Base-by-base conservation (phyloP, 73 alveolate species). In the Diophrys sp. region DNA sequence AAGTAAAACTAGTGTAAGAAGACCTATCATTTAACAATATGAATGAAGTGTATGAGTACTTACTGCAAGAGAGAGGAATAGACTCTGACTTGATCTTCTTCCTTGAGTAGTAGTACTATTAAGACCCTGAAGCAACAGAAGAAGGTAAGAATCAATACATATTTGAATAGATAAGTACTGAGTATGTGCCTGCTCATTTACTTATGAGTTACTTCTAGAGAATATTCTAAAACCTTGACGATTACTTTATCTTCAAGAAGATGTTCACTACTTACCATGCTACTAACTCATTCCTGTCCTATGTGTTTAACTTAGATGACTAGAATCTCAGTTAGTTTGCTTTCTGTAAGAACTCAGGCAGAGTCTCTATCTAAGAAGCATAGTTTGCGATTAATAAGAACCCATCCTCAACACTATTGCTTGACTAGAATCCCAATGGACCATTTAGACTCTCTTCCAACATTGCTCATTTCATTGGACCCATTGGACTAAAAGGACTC, bases 281-380 rank as follows among this genome's bases (percentile, higher is more conserved):
- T 11, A 33, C 80, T 23, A 74, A 74, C 56, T 56, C 84, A 0
- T 82, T 82, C 80, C 66, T 82, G 70, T 74, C 90, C 69, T 70
- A 82, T 30, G 26, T 70, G 33, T 74, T 82, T 78, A 56, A 78
- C 66, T 73, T 73, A 57, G 90, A 82, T 31, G 70, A 14, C 75
- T 26, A 77, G 1, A 25, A 54, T 1, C 55, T 82, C 23, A n/a
- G 57, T 70, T 29, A 73, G 71, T 56, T 82, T 23, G 32, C 84
- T 23, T 73, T 82, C 80, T 82, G 90, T 70, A 82, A 74, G 75
- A 82, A 81, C 26, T 71, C 83, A n/a, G 90, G 90, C 8, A 56
- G 90, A 31, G 26, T 82, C 2, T 54, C 54, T 53, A 55, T 68
- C 55, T 2, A 23, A 24, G 14, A 44, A 74, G 32, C 82, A 23